Base-by-base conservation (phyloP, 2,329 filamentous ascomycete species). In the Biscogniauxia mediterranea region DNA sequence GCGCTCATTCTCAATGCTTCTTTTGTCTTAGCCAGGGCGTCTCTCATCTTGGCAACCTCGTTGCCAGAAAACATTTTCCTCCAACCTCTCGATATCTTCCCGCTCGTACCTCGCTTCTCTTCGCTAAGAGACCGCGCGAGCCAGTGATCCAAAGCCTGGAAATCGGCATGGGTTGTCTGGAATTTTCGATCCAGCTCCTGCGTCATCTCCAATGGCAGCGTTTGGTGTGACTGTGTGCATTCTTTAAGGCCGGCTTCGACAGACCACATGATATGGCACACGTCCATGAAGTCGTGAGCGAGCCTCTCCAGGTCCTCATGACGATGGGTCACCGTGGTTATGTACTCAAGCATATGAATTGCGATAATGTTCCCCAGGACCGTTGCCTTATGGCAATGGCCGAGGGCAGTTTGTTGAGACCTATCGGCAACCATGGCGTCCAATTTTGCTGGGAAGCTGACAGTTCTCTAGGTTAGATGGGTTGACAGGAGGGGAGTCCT, bases 111-210 rank as follows among this genome's bases (percentile, higher is more conserved):
- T 68, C 85, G 86, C 68, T 82, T 83, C 69, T 89, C 86, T 62
- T 85, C 85, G 59, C 86, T 84, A 20, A 89, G 77, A 62, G 86
- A 82, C 67, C 84, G 85, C 69, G 77, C 76, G 20, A 90, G 79
- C 78, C 89, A 81, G 66, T 89, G 84, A 66, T 89, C 84, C 1
- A 91, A 79, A 2, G 84, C 78, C 61, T 84, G 80, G 70, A 90
- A 89, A 68, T 89, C 86, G 51, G 80, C 79, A 66, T 85, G 81
- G 11, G 86, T 83, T 23, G 83, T 80, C 42, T 83, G 81, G 69
- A 90, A 86, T 67, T 87, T 88, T 72, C 83, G 83, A 68, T 85
- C 84, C 54, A 91, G 79, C 72, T 89, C 87, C n/a, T 80, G 76
- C 28, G 84, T 78, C 73, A 89, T 83, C 59, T 90, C 87, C 4